Evolutionary conservation across 2,329 filamentous ascomycete species (phyloP), one percentile per base, ranked within the genome.

Genomic region (Blastomyces gilchristii): DNA sequence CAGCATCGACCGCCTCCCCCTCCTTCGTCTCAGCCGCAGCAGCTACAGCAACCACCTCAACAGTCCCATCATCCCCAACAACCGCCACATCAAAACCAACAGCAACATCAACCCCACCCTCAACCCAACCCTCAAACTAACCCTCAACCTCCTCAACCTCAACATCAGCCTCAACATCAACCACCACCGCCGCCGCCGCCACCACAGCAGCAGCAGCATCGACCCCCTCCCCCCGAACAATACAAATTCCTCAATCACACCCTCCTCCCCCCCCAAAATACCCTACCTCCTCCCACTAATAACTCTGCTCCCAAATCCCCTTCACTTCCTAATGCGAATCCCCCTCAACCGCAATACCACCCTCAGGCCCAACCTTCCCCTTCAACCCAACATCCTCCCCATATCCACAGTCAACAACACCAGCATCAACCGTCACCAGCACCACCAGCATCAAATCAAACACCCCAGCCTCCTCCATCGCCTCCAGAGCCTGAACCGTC

Each of bases 401-500:
- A 56, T 31, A 18, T 41, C 7, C 37, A 56, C 22, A 56, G 16
- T 47, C 34, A 43, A 39, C 37, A 18, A 37, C 39, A 56, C 43
- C 63, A 54, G 16, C 63, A 22, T 16, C 65, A 63, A 37, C 58
- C 53, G 50, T 57, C 41, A 54, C 43, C 62, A 49, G 61, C 63
- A 22, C 62, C 57, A 12, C 65, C 65, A 63, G 61, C 59, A 62
- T 64, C 66, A 18, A 70, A 67, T 43, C 67, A 66, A 49, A 67
- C 64, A 34, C 65, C 69, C 31, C 63, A 31, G 11, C 25, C 52
- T 16, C 53, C 63, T 2, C 18, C 61, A 4, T 25, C 63, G 11
- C 56, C 62, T 28, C 41, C 71, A 37, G 69, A 71, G 37, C 67
- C 71, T 34, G 69, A 71, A 39, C 70, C 72, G 3, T 74, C 73